These are phyloP conservation scores for Posidonia australis DNA, from an alignment of 106 monocot species.

Conservation along the genomic window DNA sequence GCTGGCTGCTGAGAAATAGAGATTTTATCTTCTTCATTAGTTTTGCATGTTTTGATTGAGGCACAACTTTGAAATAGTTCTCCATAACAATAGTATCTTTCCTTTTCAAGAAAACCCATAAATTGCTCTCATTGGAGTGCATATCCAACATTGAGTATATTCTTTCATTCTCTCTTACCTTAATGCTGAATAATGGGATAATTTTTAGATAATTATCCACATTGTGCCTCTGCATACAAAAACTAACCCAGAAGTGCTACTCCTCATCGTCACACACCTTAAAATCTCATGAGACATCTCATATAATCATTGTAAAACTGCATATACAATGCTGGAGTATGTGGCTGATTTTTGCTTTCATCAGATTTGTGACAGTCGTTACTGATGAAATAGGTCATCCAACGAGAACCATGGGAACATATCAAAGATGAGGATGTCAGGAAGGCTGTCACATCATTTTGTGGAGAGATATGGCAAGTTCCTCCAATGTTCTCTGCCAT, in stretches of 20 bases:
- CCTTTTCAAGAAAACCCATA: too few species aligned
- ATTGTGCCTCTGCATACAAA: too few species aligned
- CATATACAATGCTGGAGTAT: too few species aligned
- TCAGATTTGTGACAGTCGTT: background rate
- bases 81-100: background rate
- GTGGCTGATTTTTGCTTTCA: background rate
- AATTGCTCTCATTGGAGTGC: too few species aligned
- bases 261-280: too few species aligned
- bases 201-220: too few species aligned
- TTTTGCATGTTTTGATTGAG: background rate
- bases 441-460: slow-evolving; percentile 56
- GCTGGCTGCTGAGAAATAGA: background rate
- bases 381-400: slow-evolving; percentile 45
- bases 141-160: too few species aligned
- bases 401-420: slow-evolving; percentile 97
- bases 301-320: too few species aligned
- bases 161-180: too few species aligned
- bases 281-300: too few species aligned
- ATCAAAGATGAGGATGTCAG: slow-evolving; percentile 85
- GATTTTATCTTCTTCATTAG: background rate
- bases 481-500: slow-evolving; percentile 99
- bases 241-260: too few species aligned
- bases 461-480: slow-evolving; percentile 97
- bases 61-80: background rate
- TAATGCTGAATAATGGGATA: too few species aligned